Conservation (phyloP, 176 grass and related monocot genomes). For the Aegilops bicornis region DNA sequence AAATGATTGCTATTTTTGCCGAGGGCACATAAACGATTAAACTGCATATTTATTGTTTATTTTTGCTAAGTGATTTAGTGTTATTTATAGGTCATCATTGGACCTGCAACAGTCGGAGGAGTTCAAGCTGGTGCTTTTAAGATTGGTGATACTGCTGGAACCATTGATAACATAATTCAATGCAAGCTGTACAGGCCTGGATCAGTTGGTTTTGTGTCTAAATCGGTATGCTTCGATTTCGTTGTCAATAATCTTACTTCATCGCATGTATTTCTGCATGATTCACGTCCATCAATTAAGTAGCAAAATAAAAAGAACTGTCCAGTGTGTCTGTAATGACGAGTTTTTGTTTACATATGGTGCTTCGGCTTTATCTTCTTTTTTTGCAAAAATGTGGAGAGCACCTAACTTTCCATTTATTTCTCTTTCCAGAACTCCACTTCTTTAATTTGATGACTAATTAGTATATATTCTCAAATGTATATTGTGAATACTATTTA, state of each 20-base stretch:
- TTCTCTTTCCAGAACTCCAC: constrained; percentile 7
- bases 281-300: neutral
- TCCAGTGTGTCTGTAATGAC: neutral
- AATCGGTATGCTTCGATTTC: constrained; percentile 68
- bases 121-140: constrained; percentile 98
- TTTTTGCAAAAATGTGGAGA: neutral
- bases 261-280: neutral
- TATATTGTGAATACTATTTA: neutral
- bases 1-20: too few species aligned
- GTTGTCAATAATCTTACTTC: neutral
- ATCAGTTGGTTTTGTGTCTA: constrained; percentile 97
- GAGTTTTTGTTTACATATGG: neutral
- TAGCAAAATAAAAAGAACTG: neutral
- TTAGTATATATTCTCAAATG: neutral
- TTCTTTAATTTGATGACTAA: neutral
- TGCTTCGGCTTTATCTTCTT: neutral
- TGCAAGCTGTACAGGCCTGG: constrained; percentile 99
- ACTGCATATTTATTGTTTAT: constrained; percentile 21
- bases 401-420: neutral
- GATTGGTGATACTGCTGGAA: constrained; percentile 98
- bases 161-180: constrained; percentile 95
- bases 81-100: constrained; percentile 84
- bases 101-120: constrained; percentile 95
- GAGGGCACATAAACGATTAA: too few species aligned
- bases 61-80: constrained; percentile 12